A percentile compares a stretch with the other conserved stretches of the same genome.
These are phyloP conservation scores for Ceratocystis destructans DNA, from an alignment of 2,329 filamentous ascomycete genomes.

Conservation along the genomic window DNA sequence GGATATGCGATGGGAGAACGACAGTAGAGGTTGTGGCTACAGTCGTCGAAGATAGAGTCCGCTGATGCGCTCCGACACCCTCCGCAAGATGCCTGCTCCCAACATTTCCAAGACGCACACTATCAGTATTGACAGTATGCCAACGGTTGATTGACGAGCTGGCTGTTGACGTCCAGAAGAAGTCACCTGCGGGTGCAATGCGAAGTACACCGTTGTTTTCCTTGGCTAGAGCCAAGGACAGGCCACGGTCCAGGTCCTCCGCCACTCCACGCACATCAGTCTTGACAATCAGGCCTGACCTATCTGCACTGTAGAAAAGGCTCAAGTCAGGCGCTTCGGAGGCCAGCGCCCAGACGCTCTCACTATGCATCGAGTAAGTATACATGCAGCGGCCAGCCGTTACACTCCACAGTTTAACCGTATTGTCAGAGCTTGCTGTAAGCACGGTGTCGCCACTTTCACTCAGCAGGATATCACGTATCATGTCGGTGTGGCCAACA, in stretches of 20 bases:
- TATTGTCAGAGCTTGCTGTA: constrained; percentile 90
- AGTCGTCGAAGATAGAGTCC: constrained; percentile 12
- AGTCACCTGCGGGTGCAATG: constrained; percentile 54
- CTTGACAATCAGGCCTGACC: constrained; percentile 87
- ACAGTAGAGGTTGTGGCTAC: constrained; percentile 31
- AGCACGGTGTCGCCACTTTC: constrained; percentile 80
- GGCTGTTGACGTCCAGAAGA: constrained; percentile 81
- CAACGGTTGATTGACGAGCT: constrained; percentile 88
- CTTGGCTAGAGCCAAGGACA: constrained; percentile 81
- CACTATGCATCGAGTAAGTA: constrained; percentile 96
- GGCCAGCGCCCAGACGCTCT: constrained; percentile 92
- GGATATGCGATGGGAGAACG: constrained; percentile 44
- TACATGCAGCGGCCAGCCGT: constrained; percentile 93
- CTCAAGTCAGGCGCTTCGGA: constrained; percentile 74
- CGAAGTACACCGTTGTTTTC: constrained; percentile 74
- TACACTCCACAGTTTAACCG: constrained; percentile 95
- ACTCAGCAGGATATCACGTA: constrained; percentile 80
- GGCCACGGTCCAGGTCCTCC: constrained; percentile 61
- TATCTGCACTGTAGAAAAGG: constrained; percentile 89
- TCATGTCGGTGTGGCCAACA: constrained; percentile 88
- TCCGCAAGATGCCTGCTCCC: not conserved
- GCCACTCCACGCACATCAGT: constrained; percentile 69
- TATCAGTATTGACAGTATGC: constrained; percentile 70
- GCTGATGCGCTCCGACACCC: constrained; percentile 6
- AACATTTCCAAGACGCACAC: constrained; percentile 45